These are phyloP conservation scores for Prunus yedoensis DNA, from an alignment of 331 rosid genomes.

Conservation along the genomic window DNA sequence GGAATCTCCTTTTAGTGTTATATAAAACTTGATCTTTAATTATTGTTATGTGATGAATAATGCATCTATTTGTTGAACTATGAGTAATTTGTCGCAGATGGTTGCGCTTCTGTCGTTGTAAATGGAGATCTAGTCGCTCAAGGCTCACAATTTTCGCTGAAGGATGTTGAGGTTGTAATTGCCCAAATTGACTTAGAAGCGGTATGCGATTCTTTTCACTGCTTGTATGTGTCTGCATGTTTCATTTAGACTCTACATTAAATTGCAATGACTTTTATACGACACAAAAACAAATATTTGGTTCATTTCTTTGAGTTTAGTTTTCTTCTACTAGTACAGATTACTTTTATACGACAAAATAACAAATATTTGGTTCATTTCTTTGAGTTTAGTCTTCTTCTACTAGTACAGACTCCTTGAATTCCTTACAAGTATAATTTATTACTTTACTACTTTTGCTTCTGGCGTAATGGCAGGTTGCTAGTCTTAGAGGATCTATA, in stretches of 20 bases:
- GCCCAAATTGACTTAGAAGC: conserved; percentile 94
- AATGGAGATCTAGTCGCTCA: conserved; percentile 91
- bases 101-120: conserved; percentile 80
- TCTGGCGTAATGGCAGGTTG: conserved; percentile 60
- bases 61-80: not conserved
- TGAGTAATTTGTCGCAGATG: conserved; percentile 55
- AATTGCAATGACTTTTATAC: not conserved
- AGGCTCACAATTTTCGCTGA: conserved; percentile 95
- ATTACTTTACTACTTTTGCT: conserved; percentile 14
- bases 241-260: not conserved
- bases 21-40: not conserved
- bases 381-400: not conserved
- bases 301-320: no score
- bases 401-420: not conserved
- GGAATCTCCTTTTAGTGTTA: not conserved
- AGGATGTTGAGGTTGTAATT: conserved; percentile 79
- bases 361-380: not conserved
- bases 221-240: not conserved
- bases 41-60: not conserved
- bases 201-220: conserved; percentile 48
- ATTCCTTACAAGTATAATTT: not conserved
- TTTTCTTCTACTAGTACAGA: no score
- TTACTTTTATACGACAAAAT: not conserved
- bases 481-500: conserved; percentile 92
- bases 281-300: no score